Conservation (phyloP, 225 moss, liverwort and hornwort species). For the Marchantia paleacea region DNA sequence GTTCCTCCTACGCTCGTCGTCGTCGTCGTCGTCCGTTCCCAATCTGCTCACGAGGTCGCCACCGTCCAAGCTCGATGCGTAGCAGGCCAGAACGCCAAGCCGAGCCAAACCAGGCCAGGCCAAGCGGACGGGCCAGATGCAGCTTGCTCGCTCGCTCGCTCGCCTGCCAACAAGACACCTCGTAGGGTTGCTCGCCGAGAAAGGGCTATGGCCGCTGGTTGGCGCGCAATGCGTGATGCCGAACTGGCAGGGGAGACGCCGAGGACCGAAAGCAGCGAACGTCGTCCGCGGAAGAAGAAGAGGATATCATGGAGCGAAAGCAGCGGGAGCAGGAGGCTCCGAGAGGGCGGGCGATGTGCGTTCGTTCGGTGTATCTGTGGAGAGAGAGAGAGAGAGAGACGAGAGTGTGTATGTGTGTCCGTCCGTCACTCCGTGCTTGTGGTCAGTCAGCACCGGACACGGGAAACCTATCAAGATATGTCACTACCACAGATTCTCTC, state of each 20-base stretch:
- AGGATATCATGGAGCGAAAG: not conserved
- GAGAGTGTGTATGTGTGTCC: too few relatives aligned
- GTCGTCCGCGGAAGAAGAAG: not conserved
- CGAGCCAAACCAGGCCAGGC: not conserved
- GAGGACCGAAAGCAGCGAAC: not conserved
- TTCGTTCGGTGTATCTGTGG: too few relatives aligned
- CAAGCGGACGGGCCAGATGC: too few relatives aligned
- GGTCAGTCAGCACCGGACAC: too few relatives aligned
- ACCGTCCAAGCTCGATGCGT: not conserved
- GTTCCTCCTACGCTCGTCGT: not conserved
- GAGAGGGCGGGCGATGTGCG: too few relatives aligned
- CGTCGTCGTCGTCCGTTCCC: not conserved
- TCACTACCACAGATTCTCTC: too few relatives aligned
- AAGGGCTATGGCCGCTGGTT: constrained; percentile 1
- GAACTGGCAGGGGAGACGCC: not conserved
- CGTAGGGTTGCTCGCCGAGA: not conserved
- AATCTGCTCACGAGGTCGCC: not conserved
- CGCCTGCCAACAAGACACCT: not conserved
- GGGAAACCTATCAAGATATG: too few relatives aligned
- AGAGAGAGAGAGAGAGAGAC: too few relatives aligned
- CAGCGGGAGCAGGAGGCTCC: too few relatives aligned
- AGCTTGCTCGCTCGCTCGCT: too few relatives aligned
- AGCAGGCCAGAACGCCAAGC: not conserved
- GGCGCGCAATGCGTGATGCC: constrained; percentile 3
- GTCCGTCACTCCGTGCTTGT: too few relatives aligned